Evolutionary conservation across 495 filamentous ascomycete species (phyloP).

Genomic region (Amniculicola lignicola): DNA sequence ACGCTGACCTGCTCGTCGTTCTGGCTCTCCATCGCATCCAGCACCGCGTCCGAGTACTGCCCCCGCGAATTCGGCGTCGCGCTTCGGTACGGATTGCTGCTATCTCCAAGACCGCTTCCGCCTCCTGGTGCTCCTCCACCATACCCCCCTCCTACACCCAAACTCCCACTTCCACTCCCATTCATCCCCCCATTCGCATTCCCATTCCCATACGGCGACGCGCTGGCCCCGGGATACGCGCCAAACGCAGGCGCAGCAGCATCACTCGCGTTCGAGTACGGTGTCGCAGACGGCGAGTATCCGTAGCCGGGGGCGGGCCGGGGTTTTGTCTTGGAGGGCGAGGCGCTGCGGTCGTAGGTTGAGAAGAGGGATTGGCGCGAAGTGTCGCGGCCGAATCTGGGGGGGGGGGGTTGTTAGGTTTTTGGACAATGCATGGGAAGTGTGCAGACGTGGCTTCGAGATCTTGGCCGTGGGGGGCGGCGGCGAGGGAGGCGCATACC

Average conservation of each 20-base stretch:
- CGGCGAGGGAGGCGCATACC: not conserved
- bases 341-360: conserved; percentile 53
- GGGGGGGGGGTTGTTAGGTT: not conserved
- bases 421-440: no score
- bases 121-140: no score
- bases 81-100: conserved; percentile 48
- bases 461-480: not conserved
- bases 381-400: conserved; percentile 26
- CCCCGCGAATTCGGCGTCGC: conserved; percentile 89
- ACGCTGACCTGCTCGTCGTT: conserved; percentile 90
- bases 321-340: conserved; percentile 28
- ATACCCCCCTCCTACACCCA: conserved; percentile 29
- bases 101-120: conserved; percentile 31
- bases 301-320: conserved; percentile 51
- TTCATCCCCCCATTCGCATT: conserved; percentile 33
- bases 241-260: conserved; percentile 26
- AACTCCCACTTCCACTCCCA: conserved; percentile 42
- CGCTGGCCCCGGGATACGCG: conserved; percentile 51
- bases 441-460: not conserved
- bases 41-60: conserved; percentile 89
- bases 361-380: conserved; percentile 80
- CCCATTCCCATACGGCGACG: conserved; percentile 40
- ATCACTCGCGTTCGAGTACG: conserved; percentile 4
- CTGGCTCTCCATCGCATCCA: conserved; percentile 91
- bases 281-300: conserved; percentile 49